These are phyloP conservation scores for Brassica nigra DNA, from an alignment of 345 rosid genomes.

Conservation along the genomic window DNA sequence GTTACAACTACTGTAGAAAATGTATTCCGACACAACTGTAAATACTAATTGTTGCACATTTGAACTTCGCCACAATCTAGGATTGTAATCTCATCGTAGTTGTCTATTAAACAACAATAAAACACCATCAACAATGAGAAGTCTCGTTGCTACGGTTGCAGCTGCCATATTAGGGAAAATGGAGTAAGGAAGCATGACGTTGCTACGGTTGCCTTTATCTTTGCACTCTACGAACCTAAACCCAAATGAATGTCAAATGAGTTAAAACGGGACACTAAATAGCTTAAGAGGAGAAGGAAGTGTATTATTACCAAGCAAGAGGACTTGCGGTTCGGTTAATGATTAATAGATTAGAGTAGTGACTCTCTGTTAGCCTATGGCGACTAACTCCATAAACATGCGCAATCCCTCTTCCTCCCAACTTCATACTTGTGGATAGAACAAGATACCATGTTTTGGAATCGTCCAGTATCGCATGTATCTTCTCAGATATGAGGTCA, in stretches of 20 bases:
- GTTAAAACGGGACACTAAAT: neutral
- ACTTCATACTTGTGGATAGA: constrained; percentile 39
- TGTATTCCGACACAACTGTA: neutral
- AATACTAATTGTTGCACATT: neutral
- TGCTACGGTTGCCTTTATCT: constrained; percentile 76
- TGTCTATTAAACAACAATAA: neutral
- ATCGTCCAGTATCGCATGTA: constrained; percentile 85
- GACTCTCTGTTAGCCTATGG: constrained; percentile 41
- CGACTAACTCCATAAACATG: constrained; percentile 62
- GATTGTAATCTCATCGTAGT: neutral
- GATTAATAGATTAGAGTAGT: constrained; percentile 76
- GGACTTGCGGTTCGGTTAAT: constrained; percentile 58
- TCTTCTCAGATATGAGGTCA: constrained; percentile 22
- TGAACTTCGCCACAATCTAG: neutral
- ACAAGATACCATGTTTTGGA: constrained; percentile 77
- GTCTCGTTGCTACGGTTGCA: constrained; percentile 17
- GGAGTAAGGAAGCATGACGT: constrained; percentile 68
- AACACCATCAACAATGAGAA: neutral
- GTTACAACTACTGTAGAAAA: neutral
- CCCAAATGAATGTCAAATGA: constrained; percentile 1
- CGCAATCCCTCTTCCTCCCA: neutral
- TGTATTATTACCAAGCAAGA: constrained; percentile 70
- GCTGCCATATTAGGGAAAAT: constrained; percentile 91
- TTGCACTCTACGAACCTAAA: constrained; percentile 98
- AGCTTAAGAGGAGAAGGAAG: constrained; percentile 47